These are phyloP conservation scores for Salix arbutifolia DNA, from an alignment of 345 rosid species.

Conservation along the genomic window DNA sequence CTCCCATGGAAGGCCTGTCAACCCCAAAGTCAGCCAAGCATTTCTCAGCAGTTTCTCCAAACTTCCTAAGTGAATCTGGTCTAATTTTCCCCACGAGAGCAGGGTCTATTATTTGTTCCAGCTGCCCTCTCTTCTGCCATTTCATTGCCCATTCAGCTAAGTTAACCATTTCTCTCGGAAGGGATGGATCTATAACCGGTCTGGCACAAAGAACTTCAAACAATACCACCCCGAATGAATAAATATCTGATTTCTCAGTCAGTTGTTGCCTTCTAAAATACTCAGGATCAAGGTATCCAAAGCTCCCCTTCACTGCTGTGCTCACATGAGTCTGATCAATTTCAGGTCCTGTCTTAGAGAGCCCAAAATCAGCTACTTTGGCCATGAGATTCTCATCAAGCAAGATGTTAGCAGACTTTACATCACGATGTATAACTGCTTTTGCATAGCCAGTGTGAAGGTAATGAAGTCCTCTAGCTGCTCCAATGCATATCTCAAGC, in stretches of 20 bases:
- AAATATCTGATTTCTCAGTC: constrained; percentile 82
- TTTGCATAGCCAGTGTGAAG: constrained; percentile 28
- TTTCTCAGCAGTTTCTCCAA: constrained; percentile 84
- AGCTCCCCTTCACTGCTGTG: constrained; percentile 93
- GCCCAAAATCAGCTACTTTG: constrained; percentile 52
- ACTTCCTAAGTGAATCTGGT: constrained; percentile 73
- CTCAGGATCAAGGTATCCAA: constrained; percentile 89
- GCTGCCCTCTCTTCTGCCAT: constrained; percentile 80
- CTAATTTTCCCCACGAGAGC: constrained; percentile 52
- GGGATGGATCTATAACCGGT: constrained; percentile 85
- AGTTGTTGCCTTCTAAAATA: constrained; percentile 89
- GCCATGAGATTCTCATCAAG: constrained; percentile 28
- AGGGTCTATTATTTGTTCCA: constrained; percentile 71
- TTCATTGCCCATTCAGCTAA: constrained; percentile 94
- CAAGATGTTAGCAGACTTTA: constrained; percentile 29
- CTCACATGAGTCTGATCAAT: constrained; percentile 95
- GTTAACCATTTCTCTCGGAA: constrained; percentile 85
- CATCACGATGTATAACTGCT: constrained; percentile 32
- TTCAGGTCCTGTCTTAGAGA: constrained; percentile 88
- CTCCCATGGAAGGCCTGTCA: constrained; percentile 86
- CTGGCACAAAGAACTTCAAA: constrained; percentile 93
- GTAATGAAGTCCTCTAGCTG: constrained; percentile 28
- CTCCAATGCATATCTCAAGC: constrained; percentile 32
- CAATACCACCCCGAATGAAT: constrained; percentile 89
- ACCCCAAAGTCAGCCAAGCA: constrained; percentile 83